Conservation (phyloP, 768 basidiomycete species). For the Suillus bovinus region DNA sequence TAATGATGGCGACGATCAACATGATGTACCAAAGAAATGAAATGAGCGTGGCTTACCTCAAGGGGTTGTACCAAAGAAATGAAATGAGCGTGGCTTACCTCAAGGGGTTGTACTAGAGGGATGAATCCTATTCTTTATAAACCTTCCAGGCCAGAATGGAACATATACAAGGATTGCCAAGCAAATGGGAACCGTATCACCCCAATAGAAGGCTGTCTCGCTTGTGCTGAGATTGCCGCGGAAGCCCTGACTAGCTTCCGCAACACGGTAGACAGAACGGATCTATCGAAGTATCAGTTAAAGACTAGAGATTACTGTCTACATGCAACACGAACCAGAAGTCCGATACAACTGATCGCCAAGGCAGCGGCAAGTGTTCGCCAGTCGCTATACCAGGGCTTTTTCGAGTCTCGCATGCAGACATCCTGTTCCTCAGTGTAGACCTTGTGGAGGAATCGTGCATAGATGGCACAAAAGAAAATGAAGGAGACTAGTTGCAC, state of each 20-base stretch:
- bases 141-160: constrained; percentile 65
- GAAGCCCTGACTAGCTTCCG: constrained; percentile 68
- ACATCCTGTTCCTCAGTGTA: constrained; percentile 38
- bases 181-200: constrained; percentile 68
- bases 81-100: background rate
- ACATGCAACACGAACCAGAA: constrained; percentile 46
- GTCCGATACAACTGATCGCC: constrained; percentile 59
- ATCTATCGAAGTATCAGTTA: constrained; percentile 37
- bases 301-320: background rate
- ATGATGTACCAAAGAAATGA: background rate
- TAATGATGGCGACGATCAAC: too few species aligned
- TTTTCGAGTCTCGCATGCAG: constrained; percentile 40
- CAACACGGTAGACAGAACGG: constrained; percentile 61
- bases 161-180: constrained; percentile 58
- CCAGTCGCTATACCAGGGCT: constrained; percentile 59
- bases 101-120: too few species aligned
- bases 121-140: constrained; percentile 25
- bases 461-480: constrained; percentile 47
- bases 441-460: constrained; percentile 51
- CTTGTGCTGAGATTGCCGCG: constrained; percentile 54
- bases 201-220: constrained; percentile 63
- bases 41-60: background rate
- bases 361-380: constrained; percentile 52
- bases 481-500: constrained; percentile 56
- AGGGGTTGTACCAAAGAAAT: background rate